Percentiles rank a stretch among this genome's conserved stretches.
phyloP scores from a whole-genome alignment of 371 early-diverging fungal species.

The Mortierella sp. region DNA sequence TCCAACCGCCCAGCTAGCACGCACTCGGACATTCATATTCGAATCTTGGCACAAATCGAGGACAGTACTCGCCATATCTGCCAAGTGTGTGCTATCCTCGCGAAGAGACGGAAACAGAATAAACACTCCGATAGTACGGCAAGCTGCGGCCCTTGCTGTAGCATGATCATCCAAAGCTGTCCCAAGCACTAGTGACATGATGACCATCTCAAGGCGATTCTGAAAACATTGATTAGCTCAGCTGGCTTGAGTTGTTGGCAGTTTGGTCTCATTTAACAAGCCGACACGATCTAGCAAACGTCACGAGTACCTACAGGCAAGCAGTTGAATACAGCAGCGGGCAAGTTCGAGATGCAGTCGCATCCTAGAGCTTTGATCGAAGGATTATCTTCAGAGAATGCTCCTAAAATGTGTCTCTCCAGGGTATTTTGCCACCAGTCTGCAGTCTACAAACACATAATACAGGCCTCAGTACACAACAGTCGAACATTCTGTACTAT shows the following conservation, averaged over 20 bases:
- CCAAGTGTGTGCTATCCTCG: constrained; percentile 51
- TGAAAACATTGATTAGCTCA: too few species aligned
- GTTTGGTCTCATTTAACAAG: too few species aligned
- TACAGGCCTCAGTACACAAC: too few species aligned
- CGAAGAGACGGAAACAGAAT: constrained; percentile 67
- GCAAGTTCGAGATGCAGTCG: constrained; percentile 70
- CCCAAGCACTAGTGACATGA: constrained; percentile 63
- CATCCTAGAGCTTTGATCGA: constrained; percentile 67
- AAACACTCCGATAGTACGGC: constrained; percentile 75
- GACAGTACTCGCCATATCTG: constrained; percentile 37
- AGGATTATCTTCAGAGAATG: constrained; percentile 56
- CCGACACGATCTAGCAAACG: too few species aligned
- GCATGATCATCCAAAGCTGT: constrained; percentile 65
- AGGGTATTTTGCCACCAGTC: constrained; percentile 65
- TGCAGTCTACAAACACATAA: constrained; percentile 16
- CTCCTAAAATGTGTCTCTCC: constrained; percentile 60
- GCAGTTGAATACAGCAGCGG: constrained; percentile 57
- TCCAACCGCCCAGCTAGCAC: constrained; percentile 83
- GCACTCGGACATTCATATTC: constrained; percentile 67
- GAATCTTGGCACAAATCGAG: constrained; percentile 55
- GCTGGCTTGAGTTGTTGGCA: too few species aligned
- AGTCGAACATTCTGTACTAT: too few species aligned
- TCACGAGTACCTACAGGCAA: constrained; percentile 53
- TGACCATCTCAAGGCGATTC: constrained; percentile 59
- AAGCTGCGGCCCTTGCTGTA: constrained; percentile 73